Base-by-base conservation (phyloP, 2,329 filamentous ascomycete species). In the Rachicladosporium sp. region DNA sequence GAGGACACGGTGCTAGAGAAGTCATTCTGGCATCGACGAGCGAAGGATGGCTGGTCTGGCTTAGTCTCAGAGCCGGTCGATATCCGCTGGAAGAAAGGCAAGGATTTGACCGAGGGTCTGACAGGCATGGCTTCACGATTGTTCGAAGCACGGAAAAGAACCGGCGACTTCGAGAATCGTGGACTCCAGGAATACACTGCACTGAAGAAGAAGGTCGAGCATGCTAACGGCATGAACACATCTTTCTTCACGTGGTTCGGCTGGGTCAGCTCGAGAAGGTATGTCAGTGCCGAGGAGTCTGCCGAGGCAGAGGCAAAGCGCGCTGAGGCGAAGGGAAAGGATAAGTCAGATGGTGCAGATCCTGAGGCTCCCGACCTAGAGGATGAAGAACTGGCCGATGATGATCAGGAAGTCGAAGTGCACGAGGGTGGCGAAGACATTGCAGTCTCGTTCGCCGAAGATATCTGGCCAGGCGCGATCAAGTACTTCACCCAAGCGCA, bases 161-260 rank as follows among this genome's bases (percentile, higher is more conserved):
- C 59, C 44, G 54, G 63, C 27, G 61, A 63, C 47, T 53, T 57
- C 50, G 45, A 43, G 33, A 57, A 58, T 43, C 64, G 59, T 43
- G 65, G 75, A 40, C 57, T 76, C 36, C 65, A 68, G 31, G 69
- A 72, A 48, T 76, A 71, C 56, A 67, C 72, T 54, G 62, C 66
- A 33, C 58, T 81, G 39, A 63, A 66, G 32, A 61, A 67, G 51
- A 69, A 71, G 60, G 63, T 76, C 23, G 69, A 71, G 41, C 54
- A 54, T 2, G 55, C 44, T 57, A 65, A 41, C 53, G 62, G 35
- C 30, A 46, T 46, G 36, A 60, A 63, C 48, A 78, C 71, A 37
- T 87, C 80, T 64, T 94, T 95, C 71, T 95, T 95, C 59, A 76
- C 78, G 42, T 91, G 81, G 74, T 95, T 95, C 60, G 84, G 81